Conservation (phyloP, 2,329 filamentous ascomycete genomes). For the Huntiella omanensis region DNA sequence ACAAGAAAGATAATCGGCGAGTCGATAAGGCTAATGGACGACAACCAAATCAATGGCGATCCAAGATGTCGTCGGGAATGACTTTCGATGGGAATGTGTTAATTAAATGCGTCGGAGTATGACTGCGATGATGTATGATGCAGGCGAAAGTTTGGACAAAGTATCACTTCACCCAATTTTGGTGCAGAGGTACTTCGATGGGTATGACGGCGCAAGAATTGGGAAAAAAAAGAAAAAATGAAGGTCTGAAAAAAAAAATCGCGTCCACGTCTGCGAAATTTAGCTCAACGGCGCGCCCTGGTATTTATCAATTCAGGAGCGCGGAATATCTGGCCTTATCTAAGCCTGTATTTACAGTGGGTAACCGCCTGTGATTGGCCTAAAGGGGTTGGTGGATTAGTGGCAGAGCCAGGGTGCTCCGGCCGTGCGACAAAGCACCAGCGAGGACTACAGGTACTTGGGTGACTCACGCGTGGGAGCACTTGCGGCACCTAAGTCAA, state of each 20-base stretch:
- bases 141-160: not conserved
- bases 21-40: not conserved
- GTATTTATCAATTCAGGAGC: slow-evolving; percentile 13
- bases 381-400: slow-evolving; percentile 1
- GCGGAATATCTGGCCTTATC: slow-evolving; percentile 13
- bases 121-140: not conserved
- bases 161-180: slow-evolving; percentile 10
- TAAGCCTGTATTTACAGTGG: slow-evolving; percentile 1
- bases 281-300: slow-evolving; percentile 12
- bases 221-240: slow-evolving; percentile 9
- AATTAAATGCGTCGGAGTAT: not conserved
- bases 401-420: not conserved
- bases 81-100: not conserved
- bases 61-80: not conserved
- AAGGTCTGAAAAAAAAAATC: slow-evolving; percentile 11
- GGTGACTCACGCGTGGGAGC: slow-evolving; percentile 1
- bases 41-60: slow-evolving; percentile 8
- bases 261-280: slow-evolving; percentile 13
- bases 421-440: slow-evolving; percentile 2
- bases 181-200: slow-evolving; percentile 8
- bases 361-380: slow-evolving; percentile 8
- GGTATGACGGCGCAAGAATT: slow-evolving; percentile 6
- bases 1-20: not conserved
- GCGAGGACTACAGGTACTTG: not conserved
- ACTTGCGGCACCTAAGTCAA: not conserved